A percentile compares a stretch with the other conserved stretches of the same genome.
These are phyloP conservation scores for Trichoderma afroharzianum DNA, from an alignment of 2,329 filamentous ascomycete genomes.

Conservation along the genomic window DNA sequence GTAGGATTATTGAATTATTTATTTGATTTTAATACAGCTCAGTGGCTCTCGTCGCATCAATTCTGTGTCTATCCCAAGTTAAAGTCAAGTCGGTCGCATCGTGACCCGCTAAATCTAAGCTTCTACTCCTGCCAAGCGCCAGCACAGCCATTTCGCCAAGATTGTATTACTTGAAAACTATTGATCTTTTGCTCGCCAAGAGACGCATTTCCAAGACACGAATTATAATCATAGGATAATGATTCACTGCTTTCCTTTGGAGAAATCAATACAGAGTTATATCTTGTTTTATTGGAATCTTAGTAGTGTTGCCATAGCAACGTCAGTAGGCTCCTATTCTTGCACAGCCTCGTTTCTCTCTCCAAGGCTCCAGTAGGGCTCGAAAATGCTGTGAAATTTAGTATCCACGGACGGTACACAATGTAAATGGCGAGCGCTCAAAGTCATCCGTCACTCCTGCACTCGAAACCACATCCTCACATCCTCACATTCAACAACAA, in stretches of 20 bases:
- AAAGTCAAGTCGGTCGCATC: background rate
- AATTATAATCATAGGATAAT: background rate
- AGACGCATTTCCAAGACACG: background rate
- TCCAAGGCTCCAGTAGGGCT: background rate
- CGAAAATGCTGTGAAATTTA: background rate
- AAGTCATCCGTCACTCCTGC: background rate
- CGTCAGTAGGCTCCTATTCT: background rate
- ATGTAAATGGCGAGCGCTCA: no score
- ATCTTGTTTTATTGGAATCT: background rate
- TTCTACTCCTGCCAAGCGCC: background rate
- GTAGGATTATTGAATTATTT: background rate
- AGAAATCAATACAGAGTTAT: background rate
- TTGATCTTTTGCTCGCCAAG: background rate
- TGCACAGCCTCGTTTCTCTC: background rate
- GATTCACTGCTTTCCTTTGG: background rate
- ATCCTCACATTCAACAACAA: background rate
- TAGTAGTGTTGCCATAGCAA: background rate
- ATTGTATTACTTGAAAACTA: background rate
- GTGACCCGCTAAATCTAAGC: background rate
- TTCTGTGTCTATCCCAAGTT: background rate
- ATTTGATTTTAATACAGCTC: background rate
- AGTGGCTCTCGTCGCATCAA: background rate
- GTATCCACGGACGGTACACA: no score
- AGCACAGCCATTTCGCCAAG: conserved; percentile 4
- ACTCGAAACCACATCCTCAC: background rate